Conservation (phyloP, 1,139 yeast genomes). For the Suhomyces maxii region DNA sequence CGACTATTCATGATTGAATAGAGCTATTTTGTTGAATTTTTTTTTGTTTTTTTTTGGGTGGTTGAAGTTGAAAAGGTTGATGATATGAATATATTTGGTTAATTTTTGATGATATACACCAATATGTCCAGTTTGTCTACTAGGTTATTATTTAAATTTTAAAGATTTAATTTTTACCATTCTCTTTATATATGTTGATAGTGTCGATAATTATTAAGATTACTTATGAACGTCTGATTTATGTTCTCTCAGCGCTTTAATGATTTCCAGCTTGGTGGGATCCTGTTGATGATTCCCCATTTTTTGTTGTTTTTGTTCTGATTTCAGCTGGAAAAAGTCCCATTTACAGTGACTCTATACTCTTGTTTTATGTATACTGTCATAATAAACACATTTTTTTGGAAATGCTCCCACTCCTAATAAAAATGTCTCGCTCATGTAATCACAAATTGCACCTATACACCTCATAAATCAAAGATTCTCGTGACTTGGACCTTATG, state of each 20-base stretch:
- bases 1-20: conserved; percentile 5
- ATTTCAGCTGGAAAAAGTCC: background rate
- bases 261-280: background rate
- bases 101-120: background rate
- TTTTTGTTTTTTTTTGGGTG: conserved; percentile 1
- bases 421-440: too few species aligned
- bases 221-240: background rate
- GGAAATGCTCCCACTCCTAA: too few species aligned
- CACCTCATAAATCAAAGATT: too few species aligned
- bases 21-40: conserved; percentile 1
- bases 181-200: background rate
- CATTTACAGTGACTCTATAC: background rate
- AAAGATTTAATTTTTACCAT: too few species aligned
- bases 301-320: background rate
- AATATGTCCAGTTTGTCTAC: background rate
- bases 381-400: background rate
- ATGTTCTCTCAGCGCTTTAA: too few species aligned
- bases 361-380: conserved; percentile 1
- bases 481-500: too few species aligned
- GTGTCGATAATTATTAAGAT: background rate
- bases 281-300: too few species aligned
- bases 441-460: too few species aligned
- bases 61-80: background rate
- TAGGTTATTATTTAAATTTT: too few species aligned
- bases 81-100: background rate